Conservation (phyloP, 2,329 filamentous ascomycete species). For the Macrophomina pseudophaseolina region DNA sequence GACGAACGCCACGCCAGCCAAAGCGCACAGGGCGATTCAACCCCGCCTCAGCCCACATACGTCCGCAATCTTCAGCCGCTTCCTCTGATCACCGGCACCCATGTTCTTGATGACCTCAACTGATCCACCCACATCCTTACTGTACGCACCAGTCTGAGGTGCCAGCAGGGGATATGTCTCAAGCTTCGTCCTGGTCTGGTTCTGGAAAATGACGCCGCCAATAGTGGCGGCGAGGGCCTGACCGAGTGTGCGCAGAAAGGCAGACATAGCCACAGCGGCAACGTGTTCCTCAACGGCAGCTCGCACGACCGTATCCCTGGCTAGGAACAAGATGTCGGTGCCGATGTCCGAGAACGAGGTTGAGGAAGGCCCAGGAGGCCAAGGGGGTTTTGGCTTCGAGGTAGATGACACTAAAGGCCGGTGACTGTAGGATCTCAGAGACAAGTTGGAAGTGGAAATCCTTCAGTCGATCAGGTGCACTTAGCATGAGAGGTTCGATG, state of each 20-base stretch:
- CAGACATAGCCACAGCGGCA: slow-evolving; percentile 68
- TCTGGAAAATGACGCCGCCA: slow-evolving; percentile 73
- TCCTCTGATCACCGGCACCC: slow-evolving; percentile 43
- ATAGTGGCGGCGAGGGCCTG: slow-evolving; percentile 70
- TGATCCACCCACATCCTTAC: slow-evolving; percentile 63
- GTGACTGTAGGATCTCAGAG: no score
- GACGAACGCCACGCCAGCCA: slow-evolving; percentile 58
- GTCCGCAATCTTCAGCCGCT: slow-evolving; percentile 55
- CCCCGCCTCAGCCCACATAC: slow-evolving; percentile 60
- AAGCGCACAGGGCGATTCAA: slow-evolving; percentile 61
- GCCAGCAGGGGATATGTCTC: slow-evolving; percentile 54
- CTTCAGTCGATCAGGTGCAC: no score
- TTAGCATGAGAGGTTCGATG: no score
- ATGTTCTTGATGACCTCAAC: slow-evolving; percentile 64
- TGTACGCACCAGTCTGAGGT: slow-evolving; percentile 54
- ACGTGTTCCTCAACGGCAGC: slow-evolving; percentile 65
- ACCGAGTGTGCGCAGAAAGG: slow-evolving; percentile 69
- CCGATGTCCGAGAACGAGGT: slow-evolving; percentile 64
- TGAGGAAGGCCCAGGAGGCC: slow-evolving; percentile 64
- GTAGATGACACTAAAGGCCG: slow-evolving; percentile 45
- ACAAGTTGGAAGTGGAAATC: no score
- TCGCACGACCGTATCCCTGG: slow-evolving; percentile 68
- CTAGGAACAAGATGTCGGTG: slow-evolving; percentile 68
- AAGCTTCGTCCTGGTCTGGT: slow-evolving; percentile 61
- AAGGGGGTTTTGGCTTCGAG: slow-evolving; percentile 58